Percentiles rank a stretch among this genome's conserved stretches.
Conservation (phyloP, 2,329 filamentous ascomycete species). For the Colletotrichum australisinense region DNA sequence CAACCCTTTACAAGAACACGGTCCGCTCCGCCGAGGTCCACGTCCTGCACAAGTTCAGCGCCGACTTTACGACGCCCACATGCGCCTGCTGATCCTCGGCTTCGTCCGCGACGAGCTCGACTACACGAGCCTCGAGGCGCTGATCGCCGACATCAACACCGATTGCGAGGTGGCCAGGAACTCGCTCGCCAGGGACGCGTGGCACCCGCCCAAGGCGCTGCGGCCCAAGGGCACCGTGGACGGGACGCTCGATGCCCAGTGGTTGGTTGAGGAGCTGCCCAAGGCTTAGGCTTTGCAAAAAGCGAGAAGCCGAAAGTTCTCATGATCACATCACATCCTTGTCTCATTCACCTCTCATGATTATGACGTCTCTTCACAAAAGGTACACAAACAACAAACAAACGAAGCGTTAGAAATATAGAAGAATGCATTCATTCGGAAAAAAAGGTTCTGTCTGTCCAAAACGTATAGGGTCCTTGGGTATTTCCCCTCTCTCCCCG, state of each 20-base stretch:
- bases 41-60: slow-evolving; percentile 79
- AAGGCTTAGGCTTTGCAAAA: background rate
- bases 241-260: slow-evolving; percentile 49
- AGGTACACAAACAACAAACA: slow-evolving; percentile 5
- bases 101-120: slow-evolving; percentile 92
- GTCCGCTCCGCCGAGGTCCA: slow-evolving; percentile 90
- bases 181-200: slow-evolving; percentile 77
- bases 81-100: slow-evolving; percentile 84
- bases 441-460: slow-evolving; percentile 3
- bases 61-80: slow-evolving; percentile 84
- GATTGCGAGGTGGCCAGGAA: slow-evolving; percentile 86
- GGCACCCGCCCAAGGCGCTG: slow-evolving; percentile 55
- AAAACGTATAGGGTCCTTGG: background rate
- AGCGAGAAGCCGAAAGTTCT: too few relatives aligned
- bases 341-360: background rate
- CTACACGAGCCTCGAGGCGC: slow-evolving; percentile 84
- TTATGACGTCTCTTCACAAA: background rate
- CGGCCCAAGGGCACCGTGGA: slow-evolving; percentile 39
- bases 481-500: background rate
- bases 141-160: slow-evolving; percentile 88
- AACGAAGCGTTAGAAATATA: slow-evolving; percentile 22
- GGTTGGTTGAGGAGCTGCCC: slow-evolving; percentile 48
- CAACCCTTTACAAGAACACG: slow-evolving; percentile 97
- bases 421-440: background rate
- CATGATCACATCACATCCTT: too few relatives aligned